Conservation (phyloP, 2,329 filamentous ascomycete species). For the Verticillium albo-atrum region DNA sequence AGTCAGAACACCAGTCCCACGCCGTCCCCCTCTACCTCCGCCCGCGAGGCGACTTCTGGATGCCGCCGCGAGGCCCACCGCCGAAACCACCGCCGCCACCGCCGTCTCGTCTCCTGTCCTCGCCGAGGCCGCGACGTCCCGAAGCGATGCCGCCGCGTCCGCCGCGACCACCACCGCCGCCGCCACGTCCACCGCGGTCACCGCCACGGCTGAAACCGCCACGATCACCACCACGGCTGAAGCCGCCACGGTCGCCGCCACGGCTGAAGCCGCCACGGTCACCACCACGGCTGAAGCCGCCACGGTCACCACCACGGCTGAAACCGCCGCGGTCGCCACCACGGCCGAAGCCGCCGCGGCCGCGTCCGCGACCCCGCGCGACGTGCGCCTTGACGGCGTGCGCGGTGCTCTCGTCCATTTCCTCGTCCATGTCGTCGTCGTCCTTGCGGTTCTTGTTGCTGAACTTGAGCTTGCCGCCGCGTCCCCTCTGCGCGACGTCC, state of each 20-base stretch:
- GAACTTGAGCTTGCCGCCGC: conserved; percentile 67
- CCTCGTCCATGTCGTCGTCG: conserved; percentile 44
- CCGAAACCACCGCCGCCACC: neutral
- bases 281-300: conserved; percentile 21
- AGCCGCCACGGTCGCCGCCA: conserved; percentile 21
- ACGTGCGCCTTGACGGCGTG: conserved; percentile 48
- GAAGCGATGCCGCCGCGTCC: conserved; percentile 43
- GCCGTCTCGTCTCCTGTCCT: conserved; percentile 40
- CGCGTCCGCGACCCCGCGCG: conserved; percentile 25
- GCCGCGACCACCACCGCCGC: conserved; percentile 32
- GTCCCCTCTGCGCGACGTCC: conserved; percentile 59
- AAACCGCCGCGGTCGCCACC: conserved; percentile 23
- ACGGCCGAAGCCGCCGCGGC: no score
- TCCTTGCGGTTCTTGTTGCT: conserved; percentile 50
- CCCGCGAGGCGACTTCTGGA: conserved; percentile 10
- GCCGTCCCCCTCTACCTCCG: conserved; percentile 8
- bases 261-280: conserved; percentile 21
- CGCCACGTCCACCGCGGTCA: conserved; percentile 23
- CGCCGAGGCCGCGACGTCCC: conserved; percentile 45
- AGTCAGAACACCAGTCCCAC: conserved; percentile 10
- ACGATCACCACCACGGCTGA: conserved; percentile 24
- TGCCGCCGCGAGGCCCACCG: conserved; percentile 3
- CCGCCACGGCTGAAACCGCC: conserved; percentile 21
- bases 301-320: conserved; percentile 20
- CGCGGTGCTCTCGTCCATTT: conserved; percentile 49